Conservation (phyloP, 768 basidiomycete species). For the Phlegmacium glaucopus region DNA sequence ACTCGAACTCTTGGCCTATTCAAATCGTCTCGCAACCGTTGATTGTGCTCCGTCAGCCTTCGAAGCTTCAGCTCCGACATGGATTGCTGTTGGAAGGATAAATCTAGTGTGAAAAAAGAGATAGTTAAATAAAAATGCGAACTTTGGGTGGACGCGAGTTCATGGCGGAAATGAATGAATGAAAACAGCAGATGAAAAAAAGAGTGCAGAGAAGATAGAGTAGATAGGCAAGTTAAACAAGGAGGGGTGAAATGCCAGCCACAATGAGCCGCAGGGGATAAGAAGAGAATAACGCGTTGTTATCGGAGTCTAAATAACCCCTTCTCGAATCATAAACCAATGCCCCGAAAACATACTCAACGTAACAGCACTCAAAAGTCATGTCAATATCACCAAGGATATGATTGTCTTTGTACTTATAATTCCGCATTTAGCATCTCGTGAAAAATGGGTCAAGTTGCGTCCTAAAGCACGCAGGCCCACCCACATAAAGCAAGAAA, state of each 20-base stretch:
- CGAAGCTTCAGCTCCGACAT: conserved; percentile 98
- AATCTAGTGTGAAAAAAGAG: conserved; percentile 5
- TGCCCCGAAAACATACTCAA: conserved; percentile 14
- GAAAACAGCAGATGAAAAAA: conserved; percentile 12
- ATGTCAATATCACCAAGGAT: conserved; percentile 5
- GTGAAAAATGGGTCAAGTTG: conserved; percentile 6
- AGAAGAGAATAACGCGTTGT: conserved; percentile 14
- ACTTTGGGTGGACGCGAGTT: conserved; percentile 75
- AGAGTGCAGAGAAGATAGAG: conserved; percentile 13
- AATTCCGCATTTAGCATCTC: conserved; percentile 6
- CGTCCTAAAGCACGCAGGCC: conserved; percentile 10
- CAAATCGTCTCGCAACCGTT: conserved; percentile 85
- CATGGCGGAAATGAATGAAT: conserved; percentile 38
- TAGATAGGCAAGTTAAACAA: conserved; percentile 8
- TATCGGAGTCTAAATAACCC: conserved; percentile 42
- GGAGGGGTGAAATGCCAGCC: conserved; percentile 15
- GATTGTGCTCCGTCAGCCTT: conserved; percentile 90
- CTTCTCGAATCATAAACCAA: conserved; percentile 14
- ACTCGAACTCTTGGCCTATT: conserved; percentile 86
- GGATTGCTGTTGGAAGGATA: conserved; percentile 55
- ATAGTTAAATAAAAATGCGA: conserved; percentile 14
- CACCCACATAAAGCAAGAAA: conserved; percentile 4
- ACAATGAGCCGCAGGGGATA: conserved; percentile 12
- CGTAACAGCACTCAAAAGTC: conserved; percentile 5
- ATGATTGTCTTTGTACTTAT: conserved; percentile 3